Percentiles rank a stretch among this genome's conserved stretches.
phyloP scores from a whole-genome alignment of 2,329 filamentous ascomycete genomes.

The Scortechinia acanthostroma region DNA sequence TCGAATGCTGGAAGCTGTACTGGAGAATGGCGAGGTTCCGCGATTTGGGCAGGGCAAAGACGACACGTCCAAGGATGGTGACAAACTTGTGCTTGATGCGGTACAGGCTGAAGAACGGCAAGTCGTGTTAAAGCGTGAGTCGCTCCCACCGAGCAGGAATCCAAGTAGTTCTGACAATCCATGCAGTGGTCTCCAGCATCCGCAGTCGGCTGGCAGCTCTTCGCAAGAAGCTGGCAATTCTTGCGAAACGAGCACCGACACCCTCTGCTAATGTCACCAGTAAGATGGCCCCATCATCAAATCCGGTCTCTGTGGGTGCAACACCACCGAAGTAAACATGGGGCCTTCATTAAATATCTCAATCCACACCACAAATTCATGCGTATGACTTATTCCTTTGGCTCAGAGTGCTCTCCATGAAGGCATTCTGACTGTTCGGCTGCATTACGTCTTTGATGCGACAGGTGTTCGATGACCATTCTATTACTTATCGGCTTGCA shows the following conservation, averaged over 20 bases:
- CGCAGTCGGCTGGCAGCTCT: constrained; percentile 31
- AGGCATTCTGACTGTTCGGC: too few relatives aligned
- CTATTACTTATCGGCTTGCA: too few relatives aligned
- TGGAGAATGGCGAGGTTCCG: constrained; percentile 69
- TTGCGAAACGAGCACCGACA: constrained; percentile 29
- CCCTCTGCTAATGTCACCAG: constrained; percentile 12
- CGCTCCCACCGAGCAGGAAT: not conserved
- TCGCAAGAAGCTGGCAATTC: constrained; percentile 34
- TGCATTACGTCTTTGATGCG: too few relatives aligned
- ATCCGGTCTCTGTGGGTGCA: constrained; percentile 17
- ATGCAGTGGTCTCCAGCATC: constrained; percentile 34
- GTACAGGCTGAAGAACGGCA: constrained; percentile 34
- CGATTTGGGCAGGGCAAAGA: constrained; percentile 20
- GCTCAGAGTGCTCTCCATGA: too few relatives aligned
- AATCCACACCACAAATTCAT: too few relatives aligned
- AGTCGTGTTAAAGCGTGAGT: constrained; percentile 34
- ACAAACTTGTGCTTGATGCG: constrained; percentile 25
- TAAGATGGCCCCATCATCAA: constrained; percentile 15
- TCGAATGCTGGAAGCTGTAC: constrained; percentile 85
- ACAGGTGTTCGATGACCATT: too few relatives aligned
- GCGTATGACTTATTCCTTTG: too few relatives aligned
- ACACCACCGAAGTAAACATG: constrained; percentile 9
- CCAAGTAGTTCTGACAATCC: constrained; percentile 10
- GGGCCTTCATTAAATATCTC: too few relatives aligned
- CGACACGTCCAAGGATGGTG: constrained; percentile 11